Evolutionary conservation across 805 yeast species (phyloP).

Genomic region (Saccharomycopsis amapae): DNA sequence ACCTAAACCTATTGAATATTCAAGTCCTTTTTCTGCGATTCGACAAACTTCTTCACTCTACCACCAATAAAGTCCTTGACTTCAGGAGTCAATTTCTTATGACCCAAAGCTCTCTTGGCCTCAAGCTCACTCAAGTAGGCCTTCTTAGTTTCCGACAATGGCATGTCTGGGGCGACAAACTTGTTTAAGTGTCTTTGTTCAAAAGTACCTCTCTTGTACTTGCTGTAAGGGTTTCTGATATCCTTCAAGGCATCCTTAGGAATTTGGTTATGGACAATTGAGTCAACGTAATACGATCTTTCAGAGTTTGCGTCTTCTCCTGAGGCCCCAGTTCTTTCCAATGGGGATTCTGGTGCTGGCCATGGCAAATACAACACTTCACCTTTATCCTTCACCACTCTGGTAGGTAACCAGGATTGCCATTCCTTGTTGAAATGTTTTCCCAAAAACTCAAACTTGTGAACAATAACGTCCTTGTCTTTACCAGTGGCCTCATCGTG

Average conservation of each 20-base stretch:
- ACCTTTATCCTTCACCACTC: slow-evolving; percentile 62
- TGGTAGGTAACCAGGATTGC: slow-evolving; percentile 65
- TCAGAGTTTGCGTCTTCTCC: slow-evolving; percentile 51
- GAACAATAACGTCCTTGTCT: slow-evolving; percentile 68
- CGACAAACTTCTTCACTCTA: slow-evolving; percentile 30
- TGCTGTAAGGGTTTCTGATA: slow-evolving; percentile 71
- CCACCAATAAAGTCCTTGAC: slow-evolving; percentile 48
- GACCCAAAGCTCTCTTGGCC: slow-evolving; percentile 34
- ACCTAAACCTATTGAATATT: background rate
- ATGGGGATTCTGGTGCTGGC: slow-evolving; percentile 58
- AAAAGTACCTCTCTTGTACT: slow-evolving; percentile 56
- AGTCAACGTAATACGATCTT: slow-evolving; percentile 67
- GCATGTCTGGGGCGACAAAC: slow-evolving; percentile 65
- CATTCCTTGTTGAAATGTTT: slow-evolving; percentile 67
- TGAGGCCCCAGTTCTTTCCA: slow-evolving; percentile 22
- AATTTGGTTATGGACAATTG: slow-evolving; percentile 57
- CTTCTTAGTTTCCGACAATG: slow-evolving; percentile 55
- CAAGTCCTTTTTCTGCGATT: slow-evolving; percentile 21
- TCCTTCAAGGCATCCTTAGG: slow-evolving; percentile 61
- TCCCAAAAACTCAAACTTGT: slow-evolving; percentile 60
- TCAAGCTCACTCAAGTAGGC: slow-evolving; percentile 48
- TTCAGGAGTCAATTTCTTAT: slow-evolving; percentile 41
- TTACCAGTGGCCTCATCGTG: slow-evolving; percentile 55
- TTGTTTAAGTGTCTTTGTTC: slow-evolving; percentile 32
- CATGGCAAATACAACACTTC: slow-evolving; percentile 74